Conservation (phyloP, 495 filamentous ascomycete genomes). For the Penicillium flavigenum region DNA sequence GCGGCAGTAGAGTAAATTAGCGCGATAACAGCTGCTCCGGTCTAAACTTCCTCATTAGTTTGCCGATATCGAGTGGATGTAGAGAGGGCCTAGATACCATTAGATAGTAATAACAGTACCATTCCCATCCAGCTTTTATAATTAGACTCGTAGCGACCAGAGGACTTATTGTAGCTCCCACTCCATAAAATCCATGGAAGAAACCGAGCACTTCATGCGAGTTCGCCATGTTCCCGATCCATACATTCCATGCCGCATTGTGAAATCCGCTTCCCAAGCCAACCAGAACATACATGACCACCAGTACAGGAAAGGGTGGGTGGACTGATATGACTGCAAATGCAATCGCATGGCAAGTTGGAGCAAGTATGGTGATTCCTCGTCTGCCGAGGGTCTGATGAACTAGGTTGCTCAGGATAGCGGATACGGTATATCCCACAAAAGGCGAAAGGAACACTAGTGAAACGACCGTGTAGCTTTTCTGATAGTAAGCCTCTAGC, state of each 20-base stretch:
- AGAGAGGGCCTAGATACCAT: slow-evolving; percentile 35
- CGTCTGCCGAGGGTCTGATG: slow-evolving; percentile 64
- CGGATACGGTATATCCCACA: slow-evolving; percentile 52
- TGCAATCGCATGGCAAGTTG: slow-evolving; percentile 59
- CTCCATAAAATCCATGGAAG: slow-evolving; percentile 58
- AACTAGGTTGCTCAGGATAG: slow-evolving; percentile 52
- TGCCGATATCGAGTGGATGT: neutral
- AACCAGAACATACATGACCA: slow-evolving; percentile 53
- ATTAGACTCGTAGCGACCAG: slow-evolving; percentile 56
- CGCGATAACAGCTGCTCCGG: slow-evolving; percentile 60
- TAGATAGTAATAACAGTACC: slow-evolving; percentile 60
- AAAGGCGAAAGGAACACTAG: slow-evolving; percentile 61
- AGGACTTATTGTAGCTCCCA: slow-evolving; percentile 55
- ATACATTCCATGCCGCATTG: slow-evolving; percentile 62
- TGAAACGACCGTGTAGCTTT: slow-evolving; percentile 54
- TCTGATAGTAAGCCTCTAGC: slow-evolving; percentile 56
- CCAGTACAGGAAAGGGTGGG: slow-evolving; percentile 57
- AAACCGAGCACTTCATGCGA: slow-evolving; percentile 56
- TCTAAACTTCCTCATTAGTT: slow-evolving; percentile 30
- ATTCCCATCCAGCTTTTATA: slow-evolving; percentile 47
- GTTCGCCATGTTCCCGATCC: slow-evolving; percentile 58
- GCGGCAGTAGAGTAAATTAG: slow-evolving; percentile 47
- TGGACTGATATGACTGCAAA: slow-evolving; percentile 55
- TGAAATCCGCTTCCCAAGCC: slow-evolving; percentile 58
- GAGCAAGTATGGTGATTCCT: slow-evolving; percentile 66